Evolutionary conservation across 352 stramenopile genomes (phyloP).

Genomic region (Blastocystis sp.): DNA sequence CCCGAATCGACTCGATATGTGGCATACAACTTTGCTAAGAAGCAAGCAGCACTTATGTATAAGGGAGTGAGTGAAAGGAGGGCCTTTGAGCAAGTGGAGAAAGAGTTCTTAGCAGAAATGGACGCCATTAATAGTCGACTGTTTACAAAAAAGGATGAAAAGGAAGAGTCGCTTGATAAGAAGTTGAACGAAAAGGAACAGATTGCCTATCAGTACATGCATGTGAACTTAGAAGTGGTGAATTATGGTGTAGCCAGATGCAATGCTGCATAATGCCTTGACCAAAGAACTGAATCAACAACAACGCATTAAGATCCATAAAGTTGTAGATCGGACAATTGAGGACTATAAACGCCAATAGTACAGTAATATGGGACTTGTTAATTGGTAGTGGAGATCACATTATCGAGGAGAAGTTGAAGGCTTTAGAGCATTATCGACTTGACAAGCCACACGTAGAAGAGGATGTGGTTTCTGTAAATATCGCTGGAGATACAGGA

Average conservation of each 20-base stretch:
- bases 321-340: conserved; percentile 12
- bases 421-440: conserved; percentile 33
- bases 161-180: neutral
- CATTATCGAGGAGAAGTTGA: conserved; percentile 15
- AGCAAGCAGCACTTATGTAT: conserved; percentile 23
- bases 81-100: conserved; percentile 20
- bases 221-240: neutral
- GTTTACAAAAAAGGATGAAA: neutral
- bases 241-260: conserved; percentile 17
- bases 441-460: neutral
- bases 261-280: neutral
- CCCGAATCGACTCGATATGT: conserved; percentile 38
- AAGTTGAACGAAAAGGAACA: neutral
- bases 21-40: conserved; percentile 63
- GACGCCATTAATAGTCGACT: conserved; percentile 35
- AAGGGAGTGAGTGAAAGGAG: neutral
- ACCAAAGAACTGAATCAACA: neutral
- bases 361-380: neutral
- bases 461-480: neutral
- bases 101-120: conserved; percentile 42
- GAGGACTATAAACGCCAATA: conserved; percentile 15
- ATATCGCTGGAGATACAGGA: too few relatives aligned
- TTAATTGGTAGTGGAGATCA: conserved; percentile 27
- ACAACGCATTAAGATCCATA: conserved; percentile 31
- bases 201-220: neutral